Evolutionary conservation across 1,284 basidiomycete genomes (phyloP).

Genomic region (Ganoderma sinense): DNA sequence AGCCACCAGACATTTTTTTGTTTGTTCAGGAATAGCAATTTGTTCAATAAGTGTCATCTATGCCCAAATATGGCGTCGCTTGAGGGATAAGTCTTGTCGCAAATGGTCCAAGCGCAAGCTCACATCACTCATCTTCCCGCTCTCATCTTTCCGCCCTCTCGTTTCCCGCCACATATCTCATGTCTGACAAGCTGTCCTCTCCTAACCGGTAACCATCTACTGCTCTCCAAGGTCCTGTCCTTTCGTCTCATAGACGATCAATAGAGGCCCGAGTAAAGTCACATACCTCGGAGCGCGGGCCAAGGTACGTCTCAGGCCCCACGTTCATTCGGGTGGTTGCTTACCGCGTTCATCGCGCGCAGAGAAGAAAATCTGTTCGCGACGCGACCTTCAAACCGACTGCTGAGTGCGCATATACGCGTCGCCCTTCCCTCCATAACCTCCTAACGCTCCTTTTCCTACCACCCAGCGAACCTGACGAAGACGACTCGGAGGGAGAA

Average conservation of each 20-base stretch:
- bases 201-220: conserved; percentile 23
- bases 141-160: neutral
- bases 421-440: neutral
- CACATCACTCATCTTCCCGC: neutral
- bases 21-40: neutral
- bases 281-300: conserved; percentile 48
- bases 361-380: conserved; percentile 22
- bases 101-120: no score
- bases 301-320: conserved; percentile 43
- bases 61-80: neutral
- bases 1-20: neutral
- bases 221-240: neutral
- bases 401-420: conserved; percentile 12
- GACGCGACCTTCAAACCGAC: conserved; percentile 25
- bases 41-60: neutral
- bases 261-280: conserved; percentile 40
- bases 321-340: neutral
- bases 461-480: neutral
- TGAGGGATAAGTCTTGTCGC: neutral
- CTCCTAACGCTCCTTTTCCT: neutral
- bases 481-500: conserved; percentile 11
- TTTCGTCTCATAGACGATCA: neutral
- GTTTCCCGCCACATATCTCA: neutral
- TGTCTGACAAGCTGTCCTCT: conserved; percentile 28
- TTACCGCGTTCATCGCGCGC: conserved; percentile 19